These are phyloP conservation scores for Medicago ruthenica DNA, from an alignment of 306 rosid species.

Conservation along the genomic window DNA sequence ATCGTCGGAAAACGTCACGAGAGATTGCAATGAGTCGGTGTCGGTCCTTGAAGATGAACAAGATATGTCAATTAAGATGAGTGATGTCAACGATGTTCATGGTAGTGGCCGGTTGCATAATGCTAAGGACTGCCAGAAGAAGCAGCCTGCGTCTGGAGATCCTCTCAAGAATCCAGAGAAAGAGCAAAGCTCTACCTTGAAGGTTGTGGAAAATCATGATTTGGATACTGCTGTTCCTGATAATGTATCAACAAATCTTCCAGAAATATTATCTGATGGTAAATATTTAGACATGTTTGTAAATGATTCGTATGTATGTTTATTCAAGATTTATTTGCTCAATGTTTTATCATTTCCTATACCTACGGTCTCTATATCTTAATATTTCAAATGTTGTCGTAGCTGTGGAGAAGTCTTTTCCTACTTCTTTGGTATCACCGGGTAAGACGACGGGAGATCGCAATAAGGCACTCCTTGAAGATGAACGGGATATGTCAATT, in stretches of 20 bases:
- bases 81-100: slow-evolving; percentile 17
- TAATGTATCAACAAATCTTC: background rate
- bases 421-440: too few relatives aligned
- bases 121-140: background rate
- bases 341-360: background rate
- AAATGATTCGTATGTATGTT: background rate
- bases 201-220: background rate
- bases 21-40: slow-evolving; percentile 11
- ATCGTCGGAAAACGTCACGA: background rate
- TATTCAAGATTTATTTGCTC: background rate
- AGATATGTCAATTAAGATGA: slow-evolving; percentile 10
- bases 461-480: too few relatives aligned
- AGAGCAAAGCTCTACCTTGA: background rate
- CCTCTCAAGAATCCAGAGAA: background rate
- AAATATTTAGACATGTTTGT: background rate
- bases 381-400: too few relatives aligned
- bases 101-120: slow-evolving; percentile 35
- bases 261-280: background rate
- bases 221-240: background rate
- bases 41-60: background rate
- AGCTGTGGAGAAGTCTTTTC: too few relatives aligned
- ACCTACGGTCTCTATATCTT: background rate
- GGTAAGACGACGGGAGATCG: too few relatives aligned
- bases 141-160: background rate
- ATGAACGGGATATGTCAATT: too few relatives aligned